phyloP scores from a whole-genome alignment of 2,329 filamentous ascomycete genomes.

The Neoscytalidium dimidiatum region DNA sequence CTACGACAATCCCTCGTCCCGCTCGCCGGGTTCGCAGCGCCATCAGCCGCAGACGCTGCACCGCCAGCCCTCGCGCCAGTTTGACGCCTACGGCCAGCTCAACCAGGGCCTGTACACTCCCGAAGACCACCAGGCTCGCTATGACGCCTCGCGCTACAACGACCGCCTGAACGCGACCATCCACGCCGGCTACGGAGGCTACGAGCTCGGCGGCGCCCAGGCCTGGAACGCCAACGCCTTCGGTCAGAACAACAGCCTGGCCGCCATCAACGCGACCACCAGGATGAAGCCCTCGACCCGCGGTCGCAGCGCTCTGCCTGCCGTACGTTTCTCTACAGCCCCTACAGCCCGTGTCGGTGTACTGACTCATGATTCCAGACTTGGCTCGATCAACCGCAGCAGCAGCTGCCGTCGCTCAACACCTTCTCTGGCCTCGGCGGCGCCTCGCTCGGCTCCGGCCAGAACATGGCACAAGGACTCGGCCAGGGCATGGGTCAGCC shows the following conservation, averaged over 20 bases:
- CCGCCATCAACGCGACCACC: slow-evolving; percentile 56
- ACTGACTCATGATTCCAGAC: slow-evolving; percentile 47
- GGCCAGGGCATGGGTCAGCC: slow-evolving; percentile 17
- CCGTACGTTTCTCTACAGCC: slow-evolving; percentile 58
- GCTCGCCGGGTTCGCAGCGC: slow-evolving; percentile 74
- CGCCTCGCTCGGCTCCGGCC: slow-evolving; percentile 25
- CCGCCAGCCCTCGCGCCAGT: slow-evolving; percentile 74
- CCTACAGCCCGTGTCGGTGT: neutral
- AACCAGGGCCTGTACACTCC: slow-evolving; percentile 65
- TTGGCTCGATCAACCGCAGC: slow-evolving; percentile 62
- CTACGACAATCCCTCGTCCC: slow-evolving; percentile 69
- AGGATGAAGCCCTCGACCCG: slow-evolving; percentile 59
- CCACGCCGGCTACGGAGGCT: slow-evolving; percentile 62
- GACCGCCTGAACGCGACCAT: slow-evolving; percentile 62
- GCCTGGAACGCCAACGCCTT: slow-evolving; percentile 80
- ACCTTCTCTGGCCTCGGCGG: slow-evolving; percentile 42
- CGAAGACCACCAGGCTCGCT: slow-evolving; percentile 61
- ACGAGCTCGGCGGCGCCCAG: slow-evolving; percentile 70
- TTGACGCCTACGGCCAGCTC: slow-evolving; percentile 71
- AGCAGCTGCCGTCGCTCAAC: slow-evolving; percentile 44
- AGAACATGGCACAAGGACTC: slow-evolving; percentile 6
- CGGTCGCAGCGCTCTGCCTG: slow-evolving; percentile 64
- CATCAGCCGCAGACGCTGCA: slow-evolving; percentile 65
- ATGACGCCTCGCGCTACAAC: slow-evolving; percentile 57
- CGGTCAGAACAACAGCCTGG: slow-evolving; percentile 65